A percentile compares a stretch with the other conserved stretches of the same genome.
These are phyloP conservation scores for Panaeolus cyanescens DNA, from an alignment of 768 basidiomycete species.

Conservation along the genomic window DNA sequence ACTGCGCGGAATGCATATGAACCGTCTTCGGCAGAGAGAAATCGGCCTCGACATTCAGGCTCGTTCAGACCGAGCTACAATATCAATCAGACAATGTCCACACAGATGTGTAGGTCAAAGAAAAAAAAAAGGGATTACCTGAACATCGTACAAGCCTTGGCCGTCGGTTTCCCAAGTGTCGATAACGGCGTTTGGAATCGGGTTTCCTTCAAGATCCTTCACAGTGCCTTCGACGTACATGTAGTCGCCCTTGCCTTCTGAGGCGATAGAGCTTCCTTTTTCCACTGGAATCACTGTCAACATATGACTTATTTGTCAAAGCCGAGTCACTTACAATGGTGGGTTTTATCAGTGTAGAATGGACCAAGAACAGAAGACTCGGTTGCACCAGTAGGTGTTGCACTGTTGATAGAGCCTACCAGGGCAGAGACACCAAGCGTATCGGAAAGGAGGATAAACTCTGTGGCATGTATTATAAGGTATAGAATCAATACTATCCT, in stretches of 20 bases:
- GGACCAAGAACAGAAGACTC: slow-evolving; percentile 82
- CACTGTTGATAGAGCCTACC: slow-evolving; percentile 75
- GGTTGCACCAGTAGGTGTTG: slow-evolving; percentile 60
- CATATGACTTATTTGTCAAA: no score
- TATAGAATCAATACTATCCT: slow-evolving; percentile 16
- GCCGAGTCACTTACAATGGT: slow-evolving; percentile 51
- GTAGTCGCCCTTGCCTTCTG: slow-evolving; percentile 85
- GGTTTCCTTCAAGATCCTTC: slow-evolving; percentile 61
- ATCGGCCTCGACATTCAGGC: slow-evolving; percentile 76
- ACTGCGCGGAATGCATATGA: slow-evolving; percentile 71
- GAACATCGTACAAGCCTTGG: slow-evolving; percentile 46
- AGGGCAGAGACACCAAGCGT: slow-evolving; percentile 76
- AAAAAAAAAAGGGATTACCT: no score
- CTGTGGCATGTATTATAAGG: slow-evolving; percentile 30
- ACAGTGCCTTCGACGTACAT: slow-evolving; percentile 80
- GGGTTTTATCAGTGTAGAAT: slow-evolving; percentile 79
- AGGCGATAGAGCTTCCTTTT: slow-evolving; percentile 76
- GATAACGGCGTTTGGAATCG: slow-evolving; percentile 64
- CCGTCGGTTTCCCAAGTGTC: slow-evolving; percentile 88
- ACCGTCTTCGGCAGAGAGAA: slow-evolving; percentile 62
- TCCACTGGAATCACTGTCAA: slow-evolving; percentile 61
- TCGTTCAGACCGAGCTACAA: slow-evolving; percentile 54
- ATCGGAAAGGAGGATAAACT: slow-evolving; percentile 88
- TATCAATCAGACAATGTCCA: slow-evolving; percentile 35
- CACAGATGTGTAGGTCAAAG: slow-evolving; percentile 1